Base-by-base conservation (phyloP, 768 basidiomycete genomes). In the Leccinum aurantiacum region DNA sequence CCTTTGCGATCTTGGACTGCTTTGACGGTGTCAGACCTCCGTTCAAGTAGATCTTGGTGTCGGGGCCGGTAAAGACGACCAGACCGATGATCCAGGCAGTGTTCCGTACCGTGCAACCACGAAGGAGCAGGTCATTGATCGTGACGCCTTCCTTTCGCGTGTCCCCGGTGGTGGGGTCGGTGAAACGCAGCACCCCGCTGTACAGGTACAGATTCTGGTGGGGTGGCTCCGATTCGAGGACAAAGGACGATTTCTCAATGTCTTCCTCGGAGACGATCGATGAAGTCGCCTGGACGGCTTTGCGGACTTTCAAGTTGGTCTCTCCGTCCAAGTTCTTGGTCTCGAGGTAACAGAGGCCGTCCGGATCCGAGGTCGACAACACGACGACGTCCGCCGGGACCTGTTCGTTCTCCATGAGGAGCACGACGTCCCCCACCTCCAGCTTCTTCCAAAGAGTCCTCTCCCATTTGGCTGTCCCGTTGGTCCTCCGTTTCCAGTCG, bases 311-410 rank as follows among this genome's bases (percentile, higher is more conserved):
- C 67, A 98, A 78, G 72, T 98, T 98, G 50, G 96, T 98, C 77
- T 98, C 96, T 2, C 96, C 96, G 66, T 98, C 96, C 57, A 98
- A 76, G 70, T 98, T 98, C 82, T 98, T 98, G 49, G 96, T 98
- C 79, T 98, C 96, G 56, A 98, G 81, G 68, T 94, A 99, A 73
- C 95, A 97, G 75, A 94, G 78, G 11, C 92, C 90, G 63, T 97
- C 95, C 3, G 91, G 77, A 74, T 97, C 93, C 8, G 93, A 95
- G 0, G 95, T 95, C 9, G 93, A 87, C 6, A 98, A 83, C 1
- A 99, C 92, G 61, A 95, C 82, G 64, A 98, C 89, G 69, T 99
- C 96, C 8, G 96, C 96, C 0, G 96, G 96, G 13, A 98, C 90
- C 75, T 97, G 96, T 53, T 98, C 96, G 74, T 98, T 91, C 64